These are phyloP conservation scores for Zostera marina DNA, from an alignment of 116 monocot species.

Conservation along the genomic window DNA sequence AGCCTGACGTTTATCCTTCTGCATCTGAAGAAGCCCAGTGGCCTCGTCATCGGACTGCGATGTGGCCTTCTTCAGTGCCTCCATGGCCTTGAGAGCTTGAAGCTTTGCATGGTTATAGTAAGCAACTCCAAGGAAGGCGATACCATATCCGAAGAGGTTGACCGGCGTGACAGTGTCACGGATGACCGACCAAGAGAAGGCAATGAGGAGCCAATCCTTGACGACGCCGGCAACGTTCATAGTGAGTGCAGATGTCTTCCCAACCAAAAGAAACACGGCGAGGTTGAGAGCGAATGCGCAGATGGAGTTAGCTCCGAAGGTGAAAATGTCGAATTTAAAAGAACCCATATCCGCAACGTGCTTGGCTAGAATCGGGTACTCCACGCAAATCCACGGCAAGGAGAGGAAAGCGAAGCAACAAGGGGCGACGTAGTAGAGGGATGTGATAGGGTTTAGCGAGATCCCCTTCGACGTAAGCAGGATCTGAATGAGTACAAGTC, in stretches of 20 bases:
- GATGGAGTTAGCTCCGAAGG: constrained; percentile 29
- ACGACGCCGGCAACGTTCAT: constrained; percentile 53
- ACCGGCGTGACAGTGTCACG: constrained; percentile 51
- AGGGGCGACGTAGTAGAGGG: constrained; percentile 34
- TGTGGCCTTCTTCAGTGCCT: constrained; percentile 50
- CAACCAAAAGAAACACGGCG: constrained; percentile 33
- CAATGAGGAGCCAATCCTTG: constrained; percentile 77
- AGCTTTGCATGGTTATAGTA: constrained; percentile 79
- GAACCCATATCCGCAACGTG: not conserved
- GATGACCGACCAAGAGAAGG: constrained; percentile 77
- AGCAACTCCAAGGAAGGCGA: constrained; percentile 38
- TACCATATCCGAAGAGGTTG: constrained; percentile 56
- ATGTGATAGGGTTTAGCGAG: constrained; percentile 32
- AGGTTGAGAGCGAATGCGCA: constrained; percentile 41
- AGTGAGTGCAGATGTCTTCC: constrained; percentile 36
- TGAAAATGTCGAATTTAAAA: constrained; percentile 21
- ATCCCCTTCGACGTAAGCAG: constrained; percentile 35
- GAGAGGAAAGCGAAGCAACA: constrained; percentile 32
- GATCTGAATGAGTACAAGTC: constrained; percentile 38
- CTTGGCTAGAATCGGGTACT: constrained; percentile 13
- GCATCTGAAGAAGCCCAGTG: not conserved
- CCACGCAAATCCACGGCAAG: constrained; percentile 26
- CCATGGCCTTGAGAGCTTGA: constrained; percentile 69
- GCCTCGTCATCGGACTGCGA: constrained; percentile 34
- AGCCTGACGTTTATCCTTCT: no score